A percentile compares a stretch with the other conserved stretches of the same genome.
phyloP scores from a whole-genome alignment of 208 protist genomes.

The Leishmania gerbilli region DNA sequence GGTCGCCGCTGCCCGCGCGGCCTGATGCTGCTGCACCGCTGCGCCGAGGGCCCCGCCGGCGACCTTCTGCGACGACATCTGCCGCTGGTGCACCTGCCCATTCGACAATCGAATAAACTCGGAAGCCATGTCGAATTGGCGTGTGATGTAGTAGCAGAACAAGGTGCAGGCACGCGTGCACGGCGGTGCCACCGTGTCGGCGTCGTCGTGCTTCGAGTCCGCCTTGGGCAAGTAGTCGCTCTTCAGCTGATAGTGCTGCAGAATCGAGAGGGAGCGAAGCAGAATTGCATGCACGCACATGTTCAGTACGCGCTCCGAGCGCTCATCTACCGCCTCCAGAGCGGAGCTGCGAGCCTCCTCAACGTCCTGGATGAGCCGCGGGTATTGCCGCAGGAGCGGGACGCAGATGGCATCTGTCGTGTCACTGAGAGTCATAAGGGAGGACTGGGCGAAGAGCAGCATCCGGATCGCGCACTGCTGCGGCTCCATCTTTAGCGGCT shows the following conservation, averaged over 20 bases:
- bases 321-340: slow-evolving; percentile 64
- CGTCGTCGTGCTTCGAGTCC: slow-evolving; percentile 43
- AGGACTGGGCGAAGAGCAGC: slow-evolving; percentile 85
- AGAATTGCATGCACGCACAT: slow-evolving; percentile 77
- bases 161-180: slow-evolving; percentile 88
- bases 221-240: slow-evolving; percentile 72
- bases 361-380: slow-evolving; percentile 53
- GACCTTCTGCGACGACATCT: slow-evolving; percentile 19
- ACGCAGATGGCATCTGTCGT: slow-evolving; percentile 49
- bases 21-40: slow-evolving; percentile 19
- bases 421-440: slow-evolving; percentile 74
- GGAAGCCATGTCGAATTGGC: slow-evolving; percentile 77
- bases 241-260: slow-evolving; percentile 75
- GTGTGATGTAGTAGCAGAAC: slow-evolving; percentile 88
- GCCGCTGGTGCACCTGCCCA: slow-evolving; percentile 49
- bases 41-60: slow-evolving; percentile 12
- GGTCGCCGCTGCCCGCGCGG: slow-evolving; percentile 12
- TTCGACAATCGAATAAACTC: slow-evolving; percentile 87
- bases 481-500: slow-evolving; percentile 58
- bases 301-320: slow-evolving; percentile 76
- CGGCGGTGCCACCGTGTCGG: slow-evolving; percentile 58
- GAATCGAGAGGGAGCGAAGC: slow-evolving; percentile 72
- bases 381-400: slow-evolving; percentile 52
- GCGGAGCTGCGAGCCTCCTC: slow-evolving; percentile 54
- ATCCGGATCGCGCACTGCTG: slow-evolving; percentile 87